Conservation (phyloP, 371 early-diverging fungal genomes). For the Circinella umbellata region DNA sequence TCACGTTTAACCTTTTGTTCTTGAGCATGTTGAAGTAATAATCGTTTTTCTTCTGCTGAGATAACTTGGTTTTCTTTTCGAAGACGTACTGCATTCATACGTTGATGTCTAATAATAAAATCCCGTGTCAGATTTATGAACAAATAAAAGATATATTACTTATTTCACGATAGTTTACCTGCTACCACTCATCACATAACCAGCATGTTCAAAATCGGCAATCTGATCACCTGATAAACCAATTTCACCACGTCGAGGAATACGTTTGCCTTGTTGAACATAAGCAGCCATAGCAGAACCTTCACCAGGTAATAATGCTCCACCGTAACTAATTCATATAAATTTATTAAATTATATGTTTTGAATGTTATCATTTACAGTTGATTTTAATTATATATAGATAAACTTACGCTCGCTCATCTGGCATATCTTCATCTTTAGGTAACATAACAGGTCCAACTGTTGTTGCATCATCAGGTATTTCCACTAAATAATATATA, state of each 20-base stretch:
- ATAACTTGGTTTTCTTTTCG: conserved; percentile 95
- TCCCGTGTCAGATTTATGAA: neutral
- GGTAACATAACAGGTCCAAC: conserved; percentile 69
- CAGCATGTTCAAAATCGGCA: conserved; percentile 81
- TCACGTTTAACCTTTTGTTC: conserved; percentile 90
- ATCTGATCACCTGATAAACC: conserved; percentile 88
- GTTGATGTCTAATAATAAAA: conserved; percentile 66
- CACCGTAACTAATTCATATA: conserved; percentile 66
- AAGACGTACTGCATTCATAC: conserved; percentile 96
- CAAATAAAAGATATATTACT: too few species aligned
- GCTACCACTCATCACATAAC: conserved; percentile 96
- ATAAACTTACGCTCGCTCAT: conserved; percentile 55
- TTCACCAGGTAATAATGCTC: conserved; percentile 64
- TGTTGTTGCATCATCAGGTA: conserved; percentile 60
- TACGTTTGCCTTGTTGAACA: conserved; percentile 92
- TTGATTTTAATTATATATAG: too few species aligned
- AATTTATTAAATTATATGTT: neutral
- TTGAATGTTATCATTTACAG: too few species aligned
- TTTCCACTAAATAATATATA: conserved; percentile 41
- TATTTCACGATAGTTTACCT: conserved; percentile 47
- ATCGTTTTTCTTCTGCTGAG: conserved; percentile 85
- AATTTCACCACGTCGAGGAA: conserved; percentile 97
- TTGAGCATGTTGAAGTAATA: conserved; percentile 77
- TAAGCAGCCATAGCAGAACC: conserved; percentile 67
- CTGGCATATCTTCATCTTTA: conserved; percentile 52